These are phyloP conservation scores for Dictyostelium brefeldianum DNA, from an alignment of 78 protist species.

Conservation along the genomic window DNA sequence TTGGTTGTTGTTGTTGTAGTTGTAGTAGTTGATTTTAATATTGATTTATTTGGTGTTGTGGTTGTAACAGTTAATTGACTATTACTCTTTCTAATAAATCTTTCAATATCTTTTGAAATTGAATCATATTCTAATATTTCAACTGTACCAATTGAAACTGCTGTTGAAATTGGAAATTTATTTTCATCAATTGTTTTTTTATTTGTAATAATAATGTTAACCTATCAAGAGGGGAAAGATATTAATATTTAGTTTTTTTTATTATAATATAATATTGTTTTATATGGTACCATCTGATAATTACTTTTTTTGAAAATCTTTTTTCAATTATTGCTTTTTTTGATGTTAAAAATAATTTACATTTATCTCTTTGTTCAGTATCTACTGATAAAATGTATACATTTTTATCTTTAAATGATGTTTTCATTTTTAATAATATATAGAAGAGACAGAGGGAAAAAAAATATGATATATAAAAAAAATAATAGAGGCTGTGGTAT, in stretches of 20 bases:
- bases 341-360: not conserved
- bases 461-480: no score
- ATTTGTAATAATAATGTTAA: constrained; percentile 36
- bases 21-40: not conserved
- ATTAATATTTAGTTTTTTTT: not conserved
- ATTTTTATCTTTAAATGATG: constrained; percentile 17
- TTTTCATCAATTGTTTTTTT: constrained; percentile 16
- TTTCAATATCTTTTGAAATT: constrained; percentile 24
- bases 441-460: not conserved
- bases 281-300: no score
- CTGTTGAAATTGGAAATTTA: constrained; percentile 52
- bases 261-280: no score
- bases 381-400: constrained; percentile 6
- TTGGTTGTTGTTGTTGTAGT: not conserved
- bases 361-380: constrained; percentile 6
- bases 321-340: constrained; percentile 18
- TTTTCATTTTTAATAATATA: not conserved
- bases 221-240: constrained; percentile 7
- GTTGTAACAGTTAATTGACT: not conserved
- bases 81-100: not conserved
- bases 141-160: constrained; percentile 3
- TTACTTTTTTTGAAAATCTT: constrained; percentile 68
- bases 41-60: not conserved
- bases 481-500: no score
- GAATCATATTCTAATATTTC: not conserved